These are phyloP conservation scores for Aeschynomene evenia DNA, from an alignment of 306 rosid genomes.

Conservation along the genomic window DNA sequence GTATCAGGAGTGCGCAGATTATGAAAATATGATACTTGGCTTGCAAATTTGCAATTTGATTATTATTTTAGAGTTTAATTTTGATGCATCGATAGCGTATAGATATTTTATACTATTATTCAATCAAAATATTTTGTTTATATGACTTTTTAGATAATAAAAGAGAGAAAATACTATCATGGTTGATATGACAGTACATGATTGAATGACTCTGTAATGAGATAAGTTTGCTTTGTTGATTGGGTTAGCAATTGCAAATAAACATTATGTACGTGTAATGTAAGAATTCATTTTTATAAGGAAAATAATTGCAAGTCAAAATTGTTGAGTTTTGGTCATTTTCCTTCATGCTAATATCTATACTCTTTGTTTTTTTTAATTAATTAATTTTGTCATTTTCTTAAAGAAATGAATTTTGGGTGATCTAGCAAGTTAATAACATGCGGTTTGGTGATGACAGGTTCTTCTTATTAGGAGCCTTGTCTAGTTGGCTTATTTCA, in stretches of 20 bases:
- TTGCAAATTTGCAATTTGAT: neutral
- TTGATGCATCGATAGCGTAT: no score
- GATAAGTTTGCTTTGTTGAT: neutral
- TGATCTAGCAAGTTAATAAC: constrained; percentile 5
- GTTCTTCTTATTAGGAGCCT: neutral
- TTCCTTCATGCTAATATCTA: neutral
- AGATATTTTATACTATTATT: no score
- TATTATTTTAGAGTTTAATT: no score
- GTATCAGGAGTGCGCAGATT: constrained; percentile 3
- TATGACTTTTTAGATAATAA: no score
- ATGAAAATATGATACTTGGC: neutral
- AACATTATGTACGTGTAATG: neutral
- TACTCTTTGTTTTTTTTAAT: neutral
- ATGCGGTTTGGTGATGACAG: neutral
- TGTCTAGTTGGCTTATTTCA: no score
- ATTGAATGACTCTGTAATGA: no score
- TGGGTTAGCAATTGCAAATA: neutral
- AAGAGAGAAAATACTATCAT: no score
- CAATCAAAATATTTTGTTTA: no score
- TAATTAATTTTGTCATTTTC: constrained; percentile 5
- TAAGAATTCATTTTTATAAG: neutral
- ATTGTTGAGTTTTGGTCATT: neutral
- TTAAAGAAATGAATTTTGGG: neutral
- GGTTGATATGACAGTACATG: no score
- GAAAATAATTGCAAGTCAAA: neutral